phyloP scores from a whole-genome alignment of 352 stramenopile species.

The Pythium brachiatum region DNA sequence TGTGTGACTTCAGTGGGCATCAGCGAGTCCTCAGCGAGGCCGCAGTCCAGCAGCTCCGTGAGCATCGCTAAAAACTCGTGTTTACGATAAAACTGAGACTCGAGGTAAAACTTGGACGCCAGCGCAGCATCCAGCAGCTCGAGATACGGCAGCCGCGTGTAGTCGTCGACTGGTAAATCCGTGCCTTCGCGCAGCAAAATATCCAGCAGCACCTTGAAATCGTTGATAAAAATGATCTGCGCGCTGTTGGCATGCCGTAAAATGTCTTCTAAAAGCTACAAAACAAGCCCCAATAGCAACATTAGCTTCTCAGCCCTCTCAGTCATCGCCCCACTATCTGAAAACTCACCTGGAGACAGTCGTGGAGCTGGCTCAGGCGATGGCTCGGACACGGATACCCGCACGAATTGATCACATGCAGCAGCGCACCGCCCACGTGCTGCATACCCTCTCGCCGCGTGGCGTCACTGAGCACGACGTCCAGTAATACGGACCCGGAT shows the following conservation, averaged over 20 bases:
- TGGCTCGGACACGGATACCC: slow-evolving; percentile 53
- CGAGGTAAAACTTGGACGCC: slow-evolving; percentile 41
- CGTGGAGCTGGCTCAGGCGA: slow-evolving; percentile 42
- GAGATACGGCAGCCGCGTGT: slow-evolving; percentile 41
- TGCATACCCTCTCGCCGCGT: slow-evolving; percentile 44
- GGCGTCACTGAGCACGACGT: slow-evolving; percentile 41
- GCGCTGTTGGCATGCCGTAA: slow-evolving; percentile 41
- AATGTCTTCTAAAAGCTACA: slow-evolving; percentile 58
- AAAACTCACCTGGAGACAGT: slow-evolving; percentile 44
- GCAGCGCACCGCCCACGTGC: slow-evolving; percentile 57
- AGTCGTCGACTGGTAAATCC: slow-evolving; percentile 55
- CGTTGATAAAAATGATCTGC: slow-evolving; percentile 62
- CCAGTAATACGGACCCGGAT: slow-evolving; percentile 37
- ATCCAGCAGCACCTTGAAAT: slow-evolving; percentile 74
- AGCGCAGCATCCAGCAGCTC: slow-evolving; percentile 45
- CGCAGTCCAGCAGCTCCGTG: slow-evolving; percentile 44
- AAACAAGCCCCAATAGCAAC: not conserved
- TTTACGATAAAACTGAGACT: slow-evolving; percentile 58
- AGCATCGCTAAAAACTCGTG: slow-evolving; percentile 46
- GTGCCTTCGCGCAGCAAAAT: slow-evolving; percentile 61
- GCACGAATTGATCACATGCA: slow-evolving; percentile 82
- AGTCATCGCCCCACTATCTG: too few species aligned
- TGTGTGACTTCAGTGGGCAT: slow-evolving; percentile 34
- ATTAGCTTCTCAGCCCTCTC: too few species aligned
- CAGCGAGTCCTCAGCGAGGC: slow-evolving; percentile 35